phyloP scores from a whole-genome alignment of 306 rosid genomes.

The Potentilla sterilis region DNA sequence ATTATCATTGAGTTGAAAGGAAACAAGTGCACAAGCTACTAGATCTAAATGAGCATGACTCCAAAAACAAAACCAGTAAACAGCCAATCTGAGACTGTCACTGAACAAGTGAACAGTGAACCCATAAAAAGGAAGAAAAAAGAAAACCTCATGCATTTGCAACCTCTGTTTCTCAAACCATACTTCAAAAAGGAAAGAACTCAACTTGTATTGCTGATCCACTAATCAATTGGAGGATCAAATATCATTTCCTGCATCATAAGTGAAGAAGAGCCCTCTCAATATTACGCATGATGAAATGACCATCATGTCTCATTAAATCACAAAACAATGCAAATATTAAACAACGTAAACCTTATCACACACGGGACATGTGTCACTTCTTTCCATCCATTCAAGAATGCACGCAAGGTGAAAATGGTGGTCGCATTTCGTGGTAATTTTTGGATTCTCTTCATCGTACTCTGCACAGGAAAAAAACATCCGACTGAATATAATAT shows the following conservation, averaged over 20 bases:
- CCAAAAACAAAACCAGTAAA: slow-evolving; percentile 28
- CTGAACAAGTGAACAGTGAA: slow-evolving; percentile 1
- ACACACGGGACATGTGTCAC: slow-evolving; percentile 85
- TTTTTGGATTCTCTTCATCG: slow-evolving; percentile 76
- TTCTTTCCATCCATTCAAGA: slow-evolving; percentile 99
- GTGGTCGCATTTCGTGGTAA: slow-evolving; percentile 72
- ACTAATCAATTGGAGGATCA: slow-evolving; percentile 66
- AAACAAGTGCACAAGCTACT: slow-evolving; percentile 9
- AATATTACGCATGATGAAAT: not conserved
- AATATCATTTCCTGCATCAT: slow-evolving; percentile 73
- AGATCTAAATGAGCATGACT: slow-evolving; percentile 21
- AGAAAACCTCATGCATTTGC: slow-evolving; percentile 24
- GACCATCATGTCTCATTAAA: not conserved
- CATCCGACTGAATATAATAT: slow-evolving; percentile 13
- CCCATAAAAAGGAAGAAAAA: not conserved
- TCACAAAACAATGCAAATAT: slow-evolving; percentile 3
- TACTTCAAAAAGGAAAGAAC: slow-evolving; percentile 26
- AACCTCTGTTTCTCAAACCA: slow-evolving; percentile 37
- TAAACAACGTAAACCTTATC: slow-evolving; percentile 61
- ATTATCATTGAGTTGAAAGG: slow-evolving; percentile 9
- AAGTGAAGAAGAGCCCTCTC: slow-evolving; percentile 12
- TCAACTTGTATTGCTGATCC: slow-evolving; percentile 23
- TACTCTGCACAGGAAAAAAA: slow-evolving; percentile 59
- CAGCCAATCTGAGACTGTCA: slow-evolving; percentile 19
- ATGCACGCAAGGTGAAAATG: slow-evolving; percentile 97